Evolutionary conservation across 1,139 yeast species (phyloP).

Genomic region (Hanseniaspora uvarum): DNA sequence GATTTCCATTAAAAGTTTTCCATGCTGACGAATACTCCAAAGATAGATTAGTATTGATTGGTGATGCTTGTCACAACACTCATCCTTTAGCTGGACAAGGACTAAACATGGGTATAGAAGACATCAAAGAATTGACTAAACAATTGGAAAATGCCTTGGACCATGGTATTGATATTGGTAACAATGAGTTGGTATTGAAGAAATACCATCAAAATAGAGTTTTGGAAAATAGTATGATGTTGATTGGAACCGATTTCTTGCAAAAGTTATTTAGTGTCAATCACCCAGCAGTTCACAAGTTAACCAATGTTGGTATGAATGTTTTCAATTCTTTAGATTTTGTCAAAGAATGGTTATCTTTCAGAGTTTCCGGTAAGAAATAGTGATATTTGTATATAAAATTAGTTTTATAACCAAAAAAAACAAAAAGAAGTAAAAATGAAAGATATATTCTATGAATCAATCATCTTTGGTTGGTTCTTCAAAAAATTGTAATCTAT

Average conservation of each 20-base stretch:
- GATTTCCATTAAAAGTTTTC: slow-evolving; percentile 77
- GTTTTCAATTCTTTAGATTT: slow-evolving; percentile 1
- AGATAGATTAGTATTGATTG: slow-evolving; percentile 79
- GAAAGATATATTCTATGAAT: neutral
- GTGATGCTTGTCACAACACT: slow-evolving; percentile 97
- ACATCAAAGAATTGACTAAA: slow-evolving; percentile 58
- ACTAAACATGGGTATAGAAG: slow-evolving; percentile 95
- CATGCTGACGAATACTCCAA: slow-evolving; percentile 85
- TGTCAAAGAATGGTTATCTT: slow-evolving; percentile 15
- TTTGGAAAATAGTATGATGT: slow-evolving; percentile 63
- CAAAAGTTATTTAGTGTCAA: slow-evolving; percentile 80
- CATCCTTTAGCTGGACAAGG: slow-evolving; percentile 99
- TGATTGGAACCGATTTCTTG: slow-evolving; percentile 85
- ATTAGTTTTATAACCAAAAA: neutral
- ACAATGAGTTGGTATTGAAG: slow-evolving; percentile 61
- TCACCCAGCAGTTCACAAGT: slow-evolving; percentile 25
- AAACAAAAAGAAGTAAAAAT: neutral
- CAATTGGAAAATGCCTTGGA: slow-evolving; percentile 61
- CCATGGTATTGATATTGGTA: slow-evolving; percentile 84
- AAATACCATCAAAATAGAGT: slow-evolving; percentile 75
- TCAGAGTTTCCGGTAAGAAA: slow-evolving; percentile 15
- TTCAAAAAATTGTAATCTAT: slow-evolving; percentile 13
- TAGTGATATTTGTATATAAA: neutral
- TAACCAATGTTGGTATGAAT: slow-evolving; percentile 12
- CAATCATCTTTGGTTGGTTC: neutral